phyloP scores from a whole-genome alignment of 2,329 filamentous ascomycete genomes.

The Talaromyces funiculosus region DNA sequence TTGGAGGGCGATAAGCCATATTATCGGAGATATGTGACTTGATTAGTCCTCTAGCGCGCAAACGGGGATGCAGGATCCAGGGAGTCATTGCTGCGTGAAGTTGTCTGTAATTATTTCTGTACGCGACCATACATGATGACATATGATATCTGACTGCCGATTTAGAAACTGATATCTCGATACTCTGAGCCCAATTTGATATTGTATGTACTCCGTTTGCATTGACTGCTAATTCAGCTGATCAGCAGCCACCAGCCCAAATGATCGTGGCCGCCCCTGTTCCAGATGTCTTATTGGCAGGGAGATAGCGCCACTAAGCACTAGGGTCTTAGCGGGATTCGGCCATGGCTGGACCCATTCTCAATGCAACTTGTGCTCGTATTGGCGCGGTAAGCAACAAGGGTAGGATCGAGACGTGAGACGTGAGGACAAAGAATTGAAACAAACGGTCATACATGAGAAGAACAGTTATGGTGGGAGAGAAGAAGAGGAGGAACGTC shows the following conservation, averaged over 20 bases:
- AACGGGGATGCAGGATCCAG: not conserved
- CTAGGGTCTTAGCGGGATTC: not conserved
- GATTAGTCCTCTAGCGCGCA: conserved; percentile 26
- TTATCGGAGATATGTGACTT: too few relatives aligned
- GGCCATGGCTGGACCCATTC: not conserved
- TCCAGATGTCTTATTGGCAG: not conserved
- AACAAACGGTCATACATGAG: not conserved
- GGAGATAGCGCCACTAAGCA: not conserved
- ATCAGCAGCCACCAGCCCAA: not conserved
- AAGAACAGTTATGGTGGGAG: not conserved
- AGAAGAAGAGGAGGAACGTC: not conserved
- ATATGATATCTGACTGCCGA: not conserved
- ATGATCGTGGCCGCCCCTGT: not conserved
- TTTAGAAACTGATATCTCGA: not conserved
- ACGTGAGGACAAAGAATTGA: too few relatives aligned
- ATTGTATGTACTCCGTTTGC: not conserved
- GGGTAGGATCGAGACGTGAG: not conserved
- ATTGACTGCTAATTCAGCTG: not conserved
- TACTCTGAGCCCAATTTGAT: not conserved
- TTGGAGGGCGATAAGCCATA: too few relatives aligned
- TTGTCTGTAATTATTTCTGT: not conserved
- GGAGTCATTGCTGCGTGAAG: not conserved
- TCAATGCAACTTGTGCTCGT: not conserved
- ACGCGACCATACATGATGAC: not conserved
- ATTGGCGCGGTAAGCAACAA: not conserved